These are phyloP conservation scores for Viridothelium virens DNA, from an alignment of 495 filamentous ascomycete species.

Conservation along the genomic window DNA sequence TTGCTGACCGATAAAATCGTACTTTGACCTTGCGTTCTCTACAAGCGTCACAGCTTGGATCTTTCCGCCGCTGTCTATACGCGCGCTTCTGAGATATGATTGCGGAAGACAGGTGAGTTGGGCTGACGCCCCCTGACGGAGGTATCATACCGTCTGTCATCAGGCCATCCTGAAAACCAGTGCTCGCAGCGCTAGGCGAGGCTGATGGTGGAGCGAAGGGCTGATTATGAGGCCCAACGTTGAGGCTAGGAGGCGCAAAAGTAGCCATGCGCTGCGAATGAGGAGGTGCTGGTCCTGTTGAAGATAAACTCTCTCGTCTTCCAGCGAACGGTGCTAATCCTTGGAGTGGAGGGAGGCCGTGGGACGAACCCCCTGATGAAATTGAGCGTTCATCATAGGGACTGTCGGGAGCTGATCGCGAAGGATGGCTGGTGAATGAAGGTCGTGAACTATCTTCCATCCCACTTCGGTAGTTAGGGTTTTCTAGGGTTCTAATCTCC, in stretches of 20 bases:
- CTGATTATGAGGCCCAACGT: conserved; percentile 9
- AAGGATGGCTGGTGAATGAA: conserved; percentile 10
- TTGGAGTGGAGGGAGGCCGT: conserved; percentile 3
- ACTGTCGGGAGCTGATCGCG: conserved; percentile 4
- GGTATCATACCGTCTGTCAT: conserved; percentile 25
- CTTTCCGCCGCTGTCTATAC: conserved; percentile 89
- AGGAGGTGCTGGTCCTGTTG: neutral
- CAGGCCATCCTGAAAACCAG: conserved; percentile 21
- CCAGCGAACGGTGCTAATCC: conserved; percentile 2
- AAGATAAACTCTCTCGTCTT: neutral
- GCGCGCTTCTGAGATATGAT: conserved; percentile 75
- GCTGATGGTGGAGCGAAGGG: conserved; percentile 24
- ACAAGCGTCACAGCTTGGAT: conserved; percentile 96
- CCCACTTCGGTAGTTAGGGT: neutral
- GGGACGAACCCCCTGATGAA: neutral
- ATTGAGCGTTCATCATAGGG: conserved; percentile 5
- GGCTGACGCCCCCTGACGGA: conserved; percentile 39
- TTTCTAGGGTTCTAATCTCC: neutral
- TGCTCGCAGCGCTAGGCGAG: conserved; percentile 27
- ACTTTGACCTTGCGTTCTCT: conserved; percentile 96
- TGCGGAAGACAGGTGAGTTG: conserved; percentile 39
- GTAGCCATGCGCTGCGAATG: conserved; percentile 2
- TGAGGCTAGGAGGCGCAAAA: conserved; percentile 8
- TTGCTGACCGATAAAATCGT: conserved; percentile 19
- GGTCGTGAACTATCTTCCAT: neutral